Base-by-base conservation (phyloP, 2,329 filamentous ascomycete species). In the Calonectria ilicicola region DNA sequence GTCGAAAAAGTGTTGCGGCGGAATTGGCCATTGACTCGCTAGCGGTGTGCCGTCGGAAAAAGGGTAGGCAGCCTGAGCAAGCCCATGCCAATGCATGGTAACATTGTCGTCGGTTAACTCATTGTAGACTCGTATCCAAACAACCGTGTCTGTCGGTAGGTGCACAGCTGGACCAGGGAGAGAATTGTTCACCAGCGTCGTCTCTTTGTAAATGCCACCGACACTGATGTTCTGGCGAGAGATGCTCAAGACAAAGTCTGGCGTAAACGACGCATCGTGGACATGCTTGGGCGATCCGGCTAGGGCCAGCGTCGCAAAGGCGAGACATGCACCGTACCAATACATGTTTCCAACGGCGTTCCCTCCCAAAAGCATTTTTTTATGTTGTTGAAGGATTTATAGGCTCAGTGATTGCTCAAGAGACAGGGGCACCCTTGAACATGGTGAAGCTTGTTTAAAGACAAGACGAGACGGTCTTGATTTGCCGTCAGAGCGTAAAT, bases 1-100 rank as follows among this genome's bases (percentile, higher is more conserved):
- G 82, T 93, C 92, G 80, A 93, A 93, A 82, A 89, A 93, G 71
- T 90, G 86, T 1, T 84, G 81, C 0, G 91, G 86, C 0, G 90
- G 87, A 44, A 93, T 93, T 0, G 92, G 91, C 92, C 91, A 94
- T 76, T 93, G 91, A 21, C 87, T 87, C 2, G 89, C 91, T 35
- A 85, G 81, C 0, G 91, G 90, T 0, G 90, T 87, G 5, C 92
- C 92, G 75, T 93, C 92, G 1, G 91, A 90, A 81, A 92, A 93
- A 0, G 91, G 90, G 1, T 91, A 89, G 38, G 88, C 86, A 38
- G 87, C 84, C 79, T 91, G 89, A 19, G 87, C 88, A 10, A 94
- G 84, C 15, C 92, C 92, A 81, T 93, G 92, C 92, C 92, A 93
- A 78, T 93, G 92, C 53, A 60, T 60, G 21, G 53, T 60, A 15